A percentile compares a stretch with the other conserved stretches of the same genome.
Conservation (phyloP, 2,329 filamentous ascomycete species). For the Rhynchosporium graminicola region DNA sequence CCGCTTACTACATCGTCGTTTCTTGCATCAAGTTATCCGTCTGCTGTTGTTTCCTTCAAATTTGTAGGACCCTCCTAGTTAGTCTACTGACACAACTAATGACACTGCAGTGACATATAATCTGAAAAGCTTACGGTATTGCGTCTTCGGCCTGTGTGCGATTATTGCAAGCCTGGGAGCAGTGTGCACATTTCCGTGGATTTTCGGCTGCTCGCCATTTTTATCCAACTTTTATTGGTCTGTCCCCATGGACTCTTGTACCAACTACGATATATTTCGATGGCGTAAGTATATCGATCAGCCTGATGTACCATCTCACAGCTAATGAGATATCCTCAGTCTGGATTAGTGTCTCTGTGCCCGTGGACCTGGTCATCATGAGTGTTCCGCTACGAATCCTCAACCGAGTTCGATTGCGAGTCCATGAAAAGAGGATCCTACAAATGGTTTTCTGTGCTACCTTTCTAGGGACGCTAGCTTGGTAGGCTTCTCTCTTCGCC, state of each 20-base stretch:
- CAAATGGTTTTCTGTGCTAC: conserved; percentile 38
- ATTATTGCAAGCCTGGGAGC: conserved; percentile 35
- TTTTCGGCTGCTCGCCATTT: conserved; percentile 36
- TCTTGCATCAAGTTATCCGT: conserved; percentile 39
- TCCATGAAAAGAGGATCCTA: conserved; percentile 33
- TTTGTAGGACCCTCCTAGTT: conserved; percentile 29
- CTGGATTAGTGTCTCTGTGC: conserved; percentile 37
- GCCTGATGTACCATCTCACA: not conserved
- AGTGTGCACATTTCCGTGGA: conserved; percentile 30
- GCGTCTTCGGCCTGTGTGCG: conserved; percentile 32
- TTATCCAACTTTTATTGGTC: conserved; percentile 36
- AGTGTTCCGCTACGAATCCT: conserved; percentile 35
- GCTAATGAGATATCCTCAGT: conserved; percentile 24
- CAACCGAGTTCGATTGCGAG: conserved; percentile 30
- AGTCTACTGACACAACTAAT: not conserved
- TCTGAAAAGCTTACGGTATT: conserved; percentile 29
- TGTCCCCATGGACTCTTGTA: conserved; percentile 30
- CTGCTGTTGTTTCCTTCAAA: conserved; percentile 38
- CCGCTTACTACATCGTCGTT: conserved; percentile 36
- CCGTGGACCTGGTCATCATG: conserved; percentile 36
- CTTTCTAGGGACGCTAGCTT: conserved; percentile 37
- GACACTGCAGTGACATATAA: conserved; percentile 32
- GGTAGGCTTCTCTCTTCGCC: conserved; percentile 24
- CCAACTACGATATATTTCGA: conserved; percentile 38
- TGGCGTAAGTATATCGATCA: conserved; percentile 30